These are phyloP conservation scores for Calonectria montana DNA, from an alignment of 2,329 filamentous ascomycete genomes.

Conservation along the genomic window DNA sequence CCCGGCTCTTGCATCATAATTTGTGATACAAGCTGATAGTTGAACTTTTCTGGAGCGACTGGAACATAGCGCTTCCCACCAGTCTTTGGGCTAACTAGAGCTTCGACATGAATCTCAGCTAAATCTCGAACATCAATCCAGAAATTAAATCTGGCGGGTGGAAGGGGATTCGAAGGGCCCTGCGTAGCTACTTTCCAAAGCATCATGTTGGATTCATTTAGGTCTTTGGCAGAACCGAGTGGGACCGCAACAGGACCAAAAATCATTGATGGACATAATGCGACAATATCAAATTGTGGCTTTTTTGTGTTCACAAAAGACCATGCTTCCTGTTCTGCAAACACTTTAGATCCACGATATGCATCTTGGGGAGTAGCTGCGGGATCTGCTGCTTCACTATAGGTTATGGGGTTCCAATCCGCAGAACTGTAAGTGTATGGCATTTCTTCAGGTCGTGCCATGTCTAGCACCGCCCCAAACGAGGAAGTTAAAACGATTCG, in stretches of 20 bases:
- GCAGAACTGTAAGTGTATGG: slow-evolving; percentile 17
- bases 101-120: slow-evolving; percentile 21
- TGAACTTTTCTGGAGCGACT: slow-evolving; percentile 24
- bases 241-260: slow-evolving; percentile 11
- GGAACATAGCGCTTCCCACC: slow-evolving; percentile 20
- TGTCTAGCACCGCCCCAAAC: slow-evolving; percentile 22
- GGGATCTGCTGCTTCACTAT: slow-evolving; percentile 6
- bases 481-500: slow-evolving; percentile 22
- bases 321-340: slow-evolving; percentile 20
- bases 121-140: slow-evolving; percentile 27
- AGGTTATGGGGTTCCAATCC: slow-evolving; percentile 30
- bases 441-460: background rate
- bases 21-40: slow-evolving; percentile 19
- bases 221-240: slow-evolving; percentile 7
- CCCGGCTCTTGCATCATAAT: background rate
- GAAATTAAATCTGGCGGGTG: slow-evolving; percentile 24
- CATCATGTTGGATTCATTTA: slow-evolving; percentile 21
- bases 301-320: slow-evolving; percentile 10
- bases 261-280: slow-evolving; percentile 23
- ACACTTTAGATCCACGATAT: slow-evolving; percentile 23
- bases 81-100: background rate
- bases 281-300: slow-evolving; percentile 23
- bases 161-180: background rate
- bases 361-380: slow-evolving; percentile 17
- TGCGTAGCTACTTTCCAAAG: slow-evolving; percentile 16